Base-by-base conservation (phyloP, 352 stramenopile genomes). In the Blastocystis hominis region DNA sequence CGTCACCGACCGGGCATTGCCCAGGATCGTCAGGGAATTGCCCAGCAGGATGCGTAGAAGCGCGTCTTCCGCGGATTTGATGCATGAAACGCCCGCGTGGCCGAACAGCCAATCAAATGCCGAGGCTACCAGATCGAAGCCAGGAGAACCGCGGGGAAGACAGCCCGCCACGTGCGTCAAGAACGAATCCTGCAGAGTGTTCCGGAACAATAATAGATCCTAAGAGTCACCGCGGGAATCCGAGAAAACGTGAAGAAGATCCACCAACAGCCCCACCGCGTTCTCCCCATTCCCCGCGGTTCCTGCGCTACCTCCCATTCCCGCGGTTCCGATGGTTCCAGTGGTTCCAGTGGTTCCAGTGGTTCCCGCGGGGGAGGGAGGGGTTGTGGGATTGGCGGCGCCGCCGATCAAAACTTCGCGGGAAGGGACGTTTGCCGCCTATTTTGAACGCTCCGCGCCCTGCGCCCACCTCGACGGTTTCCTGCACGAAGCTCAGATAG, bases 1-100 rank as follows among this genome's bases (percentile, higher is more conserved):
- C 5, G 72, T 84, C 13, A 84, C 72, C 36, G 72, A 84, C 7
- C 72, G 72, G 30, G 55, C 72, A 44, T 66, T 84, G 10, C 47
- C 44, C 20, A 84, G 53, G 2, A 53, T 53, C 0, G 47, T 36
- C 40, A 53, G 68, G 34, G 72, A 46, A 42, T 44, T 66, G n/a
- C 40, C 24, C 3, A 84, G 53, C 17, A 66, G 59, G 10, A 69
- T 46, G 4, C 46, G 4, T 2, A 64, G 72, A 17, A 84, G 9
- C 15, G 47, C 7, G 9, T 84, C 13, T 10, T 66, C 24, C 30
- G 68, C 38, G 17, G 47, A 5, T 5, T 20, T 15, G 1, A 68
- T 15, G 2, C 17, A 5, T 5, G 17, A 9, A 0, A n/a, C 40
- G 40, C 20, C 72, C 20, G 47, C 36, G 1, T 69, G 24, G 13